Evolutionary conservation across 352 stramenopile genomes (phyloP), one percentile per base, ranked within the genome.

Genomic region (Albugo candida): DNA sequence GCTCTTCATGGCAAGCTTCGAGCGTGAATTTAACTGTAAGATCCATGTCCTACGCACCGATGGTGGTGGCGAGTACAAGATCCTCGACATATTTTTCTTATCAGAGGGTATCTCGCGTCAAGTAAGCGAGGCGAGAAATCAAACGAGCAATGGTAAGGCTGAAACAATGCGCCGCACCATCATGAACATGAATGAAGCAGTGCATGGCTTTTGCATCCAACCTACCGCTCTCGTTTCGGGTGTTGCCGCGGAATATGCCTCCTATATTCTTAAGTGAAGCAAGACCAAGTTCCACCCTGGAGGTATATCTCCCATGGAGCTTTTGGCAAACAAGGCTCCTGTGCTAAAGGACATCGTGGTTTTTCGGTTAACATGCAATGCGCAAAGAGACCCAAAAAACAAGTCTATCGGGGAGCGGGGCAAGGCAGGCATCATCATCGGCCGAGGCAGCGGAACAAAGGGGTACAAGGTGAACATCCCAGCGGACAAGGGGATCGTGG

Each of bases 181-280:
- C 8, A 43, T 43, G 38, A 21, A 43, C 8, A 58, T 67, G n/a
- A n/a, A 8, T 21, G 38, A 10, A 10, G 38, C 38, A 8, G 3
- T 10, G 17, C 38, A 43, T 43, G 38, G 8, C 8, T 19, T 21
- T 43, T 19, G 38, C 38, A 10, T 10, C 3, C 8, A 8, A 8
- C 8, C 8, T 43, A 8, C 38, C 38, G 3, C 8, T 19, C 3
- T 10, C 3, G 19, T 43, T 43, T 43, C 8, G 38, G 38, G 38
- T 43, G 38, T 10, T 43, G 38, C 38, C 8, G 38, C 19, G 3
- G 19, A 21, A 8, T 43, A 43, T 43, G 8, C 38, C 3, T 8
- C 8, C 8, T 21, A 43, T 8, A 31, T 31, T 31, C 24, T 31
- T 2, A 31, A 8, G 3, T 10, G 24, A 8, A 31, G 24, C 24